Conservation (phyloP, 1,284 basidiomycete species). For the Tilletiopsis washingtonensis region DNA sequence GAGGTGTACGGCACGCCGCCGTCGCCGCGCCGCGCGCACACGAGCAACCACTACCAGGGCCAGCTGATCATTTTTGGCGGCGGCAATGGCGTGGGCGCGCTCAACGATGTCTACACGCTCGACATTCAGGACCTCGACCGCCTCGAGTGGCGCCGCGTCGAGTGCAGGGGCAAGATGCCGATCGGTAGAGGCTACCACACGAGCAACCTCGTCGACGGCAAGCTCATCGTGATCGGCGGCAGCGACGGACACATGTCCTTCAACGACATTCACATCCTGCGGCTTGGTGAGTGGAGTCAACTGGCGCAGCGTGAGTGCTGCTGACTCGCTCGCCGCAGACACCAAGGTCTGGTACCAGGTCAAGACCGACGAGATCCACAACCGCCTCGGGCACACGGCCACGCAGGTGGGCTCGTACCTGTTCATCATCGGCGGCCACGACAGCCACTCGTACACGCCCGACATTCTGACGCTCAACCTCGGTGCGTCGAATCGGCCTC, state of each 20-base stretch:
- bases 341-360: conserved; percentile 64
- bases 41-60: conserved; percentile 65
- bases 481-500: background rate
- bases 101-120: conserved; percentile 83
- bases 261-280: conserved; percentile 76
- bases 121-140: conserved; percentile 58
- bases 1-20: conserved; percentile 48
- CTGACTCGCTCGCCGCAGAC: conserved; percentile 52
- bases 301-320: conserved; percentile 11
- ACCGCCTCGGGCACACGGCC: conserved; percentile 74
- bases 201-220: conserved; percentile 72
- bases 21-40: conserved; percentile 73
- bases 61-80: conserved; percentile 83
- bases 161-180: conserved; percentile 42
- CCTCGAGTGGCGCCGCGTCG: conserved; percentile 58
- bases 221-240: conserved; percentile 74
- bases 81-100: conserved; percentile 75
- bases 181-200: conserved; percentile 79
- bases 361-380: conserved; percentile 56
- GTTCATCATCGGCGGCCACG: conserved; percentile 80
- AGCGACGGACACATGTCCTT: conserved; percentile 58
- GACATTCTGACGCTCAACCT: conserved; percentile 80
- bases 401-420: conserved; percentile 89
- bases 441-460: conserved; percentile 66
- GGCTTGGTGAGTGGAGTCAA: conserved; percentile 52